phyloP scores from a whole-genome alignment of 1,284 basidiomycete species.

The Cryptococcus floricola region DNA sequence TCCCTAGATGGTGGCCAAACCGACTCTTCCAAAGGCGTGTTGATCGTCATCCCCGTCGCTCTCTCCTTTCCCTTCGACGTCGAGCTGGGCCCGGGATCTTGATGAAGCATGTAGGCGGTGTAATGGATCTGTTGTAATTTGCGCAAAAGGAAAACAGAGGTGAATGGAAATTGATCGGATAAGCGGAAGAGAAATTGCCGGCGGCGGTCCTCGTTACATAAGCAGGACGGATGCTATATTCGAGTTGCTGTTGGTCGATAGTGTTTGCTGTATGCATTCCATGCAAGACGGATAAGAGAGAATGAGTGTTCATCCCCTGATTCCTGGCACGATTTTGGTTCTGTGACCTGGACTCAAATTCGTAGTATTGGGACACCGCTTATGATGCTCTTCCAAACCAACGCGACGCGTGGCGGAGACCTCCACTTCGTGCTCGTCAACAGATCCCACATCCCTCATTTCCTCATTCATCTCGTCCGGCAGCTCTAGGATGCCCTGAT shows the following conservation, averaged over 20 bases:
- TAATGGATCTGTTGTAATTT: not conserved
- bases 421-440: not conserved
- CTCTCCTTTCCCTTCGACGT: conserved; percentile 10
- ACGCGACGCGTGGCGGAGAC: not conserved
- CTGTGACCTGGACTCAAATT: too few species aligned
- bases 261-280: too few species aligned
- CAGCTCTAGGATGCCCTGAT: not conserved
- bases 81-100: conserved; percentile 1
- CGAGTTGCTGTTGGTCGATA: too few species aligned
- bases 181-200: conserved; percentile 6
- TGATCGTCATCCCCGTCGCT: not conserved
- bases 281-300: too few species aligned
- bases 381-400: too few species aligned
- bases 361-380: too few species aligned
- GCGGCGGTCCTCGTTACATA: not conserved
- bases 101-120: not conserved
- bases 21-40: conserved; percentile 11
- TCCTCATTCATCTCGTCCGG: not conserved
- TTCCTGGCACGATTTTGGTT: too few species aligned
- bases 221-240: too few species aligned
- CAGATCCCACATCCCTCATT: conserved; percentile 1
- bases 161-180: conserved; percentile 6
- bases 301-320: too few species aligned
- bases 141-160: not conserved
- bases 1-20: conserved; percentile 17